These are phyloP conservation scores for Cenchrus purpureus DNA, from an alignment of 176 grass and related monocot species.

Conservation along the genomic window DNA sequence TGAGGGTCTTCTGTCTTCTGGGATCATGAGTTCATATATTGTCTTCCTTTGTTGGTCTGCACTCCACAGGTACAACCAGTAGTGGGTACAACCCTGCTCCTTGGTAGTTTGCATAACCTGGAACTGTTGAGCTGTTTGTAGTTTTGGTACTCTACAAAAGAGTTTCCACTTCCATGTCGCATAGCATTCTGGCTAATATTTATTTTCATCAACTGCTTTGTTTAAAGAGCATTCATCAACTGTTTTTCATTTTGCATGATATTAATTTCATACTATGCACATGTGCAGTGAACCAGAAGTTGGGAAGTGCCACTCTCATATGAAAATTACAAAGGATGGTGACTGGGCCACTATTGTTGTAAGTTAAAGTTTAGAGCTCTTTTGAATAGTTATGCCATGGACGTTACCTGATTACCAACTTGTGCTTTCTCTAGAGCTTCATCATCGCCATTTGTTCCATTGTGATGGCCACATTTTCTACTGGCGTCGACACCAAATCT, in stretches of 20 bases:
- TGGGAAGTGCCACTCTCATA: slow-evolving; percentile 59
- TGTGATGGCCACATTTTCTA: slow-evolving; percentile 94
- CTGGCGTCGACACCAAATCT: slow-evolving; percentile 76
- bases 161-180: neutral
- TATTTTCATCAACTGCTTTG: neutral
- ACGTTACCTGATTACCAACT: neutral
- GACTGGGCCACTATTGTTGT: slow-evolving; percentile 74
- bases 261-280: neutral
- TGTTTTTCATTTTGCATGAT: neutral
- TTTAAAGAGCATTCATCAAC: slow-evolving; percentile 21
- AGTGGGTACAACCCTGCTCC: slow-evolving; percentile 35
- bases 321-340: slow-evolving; percentile 54
- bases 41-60: slow-evolving; percentile 97
- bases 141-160: neutral
- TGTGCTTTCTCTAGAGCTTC: slow-evolving; percentile 71
- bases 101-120: neutral
- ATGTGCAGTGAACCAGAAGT: slow-evolving; percentile 68
- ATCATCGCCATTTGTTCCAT: slow-evolving; percentile 84
- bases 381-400: neutral
- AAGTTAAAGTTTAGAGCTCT: slow-evolving; percentile 26
- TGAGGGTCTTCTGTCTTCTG: slow-evolving; percentile 86
- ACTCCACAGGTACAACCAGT: slow-evolving; percentile 66
- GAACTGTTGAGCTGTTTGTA: neutral
- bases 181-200: neutral
- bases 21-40: slow-evolving; percentile 81